Percentiles rank a stretch among this genome's conserved stretches.
Evolutionary conservation across 805 yeast species (phyloP).

Genomic region (Kodamaea hsintzibuensis): DNA sequence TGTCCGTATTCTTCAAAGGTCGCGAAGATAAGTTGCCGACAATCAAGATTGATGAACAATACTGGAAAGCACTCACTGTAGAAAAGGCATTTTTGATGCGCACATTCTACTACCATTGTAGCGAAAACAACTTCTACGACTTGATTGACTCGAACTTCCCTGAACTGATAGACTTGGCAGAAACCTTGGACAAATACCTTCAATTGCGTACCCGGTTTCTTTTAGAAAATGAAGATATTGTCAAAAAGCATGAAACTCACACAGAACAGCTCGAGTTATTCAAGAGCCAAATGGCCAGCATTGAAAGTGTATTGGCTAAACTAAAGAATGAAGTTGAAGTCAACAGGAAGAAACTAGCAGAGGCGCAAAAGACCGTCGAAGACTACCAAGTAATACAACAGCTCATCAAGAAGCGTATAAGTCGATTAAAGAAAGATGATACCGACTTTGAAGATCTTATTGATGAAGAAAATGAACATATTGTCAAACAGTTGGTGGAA

Average conservation of each 20-base stretch:
- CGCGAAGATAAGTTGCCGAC: slow-evolving; percentile 63
- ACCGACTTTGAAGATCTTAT: slow-evolving; percentile 19
- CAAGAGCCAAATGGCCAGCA: slow-evolving; percentile 17
- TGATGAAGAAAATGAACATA: slow-evolving; percentile 16
- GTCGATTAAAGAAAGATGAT: slow-evolving; percentile 18
- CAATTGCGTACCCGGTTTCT: slow-evolving; percentile 40
- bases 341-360: slow-evolving; percentile 12
- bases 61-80: slow-evolving; percentile 70
- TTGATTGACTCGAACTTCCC: slow-evolving; percentile 72
- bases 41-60: slow-evolving; percentile 59
- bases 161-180: slow-evolving; percentile 72
- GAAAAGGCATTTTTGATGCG: slow-evolving; percentile 76
- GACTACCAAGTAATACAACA: slow-evolving; percentile 16
- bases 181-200: slow-evolving; percentile 56
- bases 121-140: slow-evolving; percentile 49
- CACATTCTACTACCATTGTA: slow-evolving; percentile 65
- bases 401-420: slow-evolving; percentile 15
- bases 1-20: slow-evolving; percentile 59
- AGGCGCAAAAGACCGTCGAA: slow-evolving; percentile 9
- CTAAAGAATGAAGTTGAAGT: slow-evolving; percentile 22
- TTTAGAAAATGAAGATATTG: slow-evolving; percentile 21
- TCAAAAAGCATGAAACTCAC: slow-evolving; percentile 20
- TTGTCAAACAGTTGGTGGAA: slow-evolving; percentile 13
- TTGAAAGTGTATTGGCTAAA: slow-evolving; percentile 18
- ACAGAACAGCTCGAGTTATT: slow-evolving; percentile 15